Base-by-base conservation (phyloP, 257 asterid genomes). In the Nicotiana attenuata region DNA sequence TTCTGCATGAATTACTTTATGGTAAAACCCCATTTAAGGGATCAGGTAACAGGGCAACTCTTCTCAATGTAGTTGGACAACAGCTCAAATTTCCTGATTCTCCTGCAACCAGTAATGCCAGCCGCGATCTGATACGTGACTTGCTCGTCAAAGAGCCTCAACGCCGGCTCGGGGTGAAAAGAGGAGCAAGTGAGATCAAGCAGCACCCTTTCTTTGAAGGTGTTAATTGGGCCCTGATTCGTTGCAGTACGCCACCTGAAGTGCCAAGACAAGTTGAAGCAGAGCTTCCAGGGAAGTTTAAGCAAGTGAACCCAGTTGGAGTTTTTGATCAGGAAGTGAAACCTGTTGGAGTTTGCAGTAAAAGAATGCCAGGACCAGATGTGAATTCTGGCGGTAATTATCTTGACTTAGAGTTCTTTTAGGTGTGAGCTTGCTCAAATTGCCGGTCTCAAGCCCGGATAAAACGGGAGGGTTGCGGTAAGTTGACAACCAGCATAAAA, bases 211-310 rank as follows among this genome's bases (percentile, higher is more conserved):
- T 87, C 81, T 87, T 87, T 65, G 86, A 84, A 76, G 89, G 89
- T 14, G 80, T 87, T 81, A 87, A 87, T 69, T 87, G 89, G 89
- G 89, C 89, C 82, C 81, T 87, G 82, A 87, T 87, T 78, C 89
- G 89, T 26, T 87, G 86, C 78, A 87, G 87, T 82, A 82, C 87
- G 17, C 89, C 89, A 7, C 89, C 89, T 3, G 89, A 84, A 78
- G 89, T 87, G 65, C 89, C 87, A 26, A 84, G 87, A 82, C 84
- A 83, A 3, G 81, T 84, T 35, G 83, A 85, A 67, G 28, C 57
- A n/a, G 84, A 82, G 81, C 47, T 50, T 47, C 83, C 71, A 0
- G 80, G 78, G 45, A 83, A 63, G 65, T 73, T 66, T 63, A 85
- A 73, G 52, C 86, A 81, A 75, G 83, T 81, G 52, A 61, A 75